Percentiles rank a stretch among this genome's conserved stretches.
Evolutionary conservation across 441 rosid species (phyloP).

Genomic region (Manihot esculenta): DNA sequence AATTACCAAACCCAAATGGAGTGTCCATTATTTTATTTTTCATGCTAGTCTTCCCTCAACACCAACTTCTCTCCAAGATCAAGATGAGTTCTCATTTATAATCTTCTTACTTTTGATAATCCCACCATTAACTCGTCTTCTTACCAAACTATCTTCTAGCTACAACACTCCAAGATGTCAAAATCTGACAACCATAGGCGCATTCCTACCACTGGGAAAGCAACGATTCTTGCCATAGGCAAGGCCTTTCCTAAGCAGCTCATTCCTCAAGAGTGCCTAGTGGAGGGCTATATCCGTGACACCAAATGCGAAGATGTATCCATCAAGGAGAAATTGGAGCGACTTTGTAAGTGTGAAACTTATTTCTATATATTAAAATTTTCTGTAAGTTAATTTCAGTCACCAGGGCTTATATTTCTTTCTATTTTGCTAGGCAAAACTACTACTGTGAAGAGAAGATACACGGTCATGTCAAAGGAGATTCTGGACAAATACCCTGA

Average conservation of each 20-base stretch:
- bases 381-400: too few species aligned
- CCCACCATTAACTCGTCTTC: slow-evolving; percentile 17
- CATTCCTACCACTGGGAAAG: slow-evolving; percentile 62
- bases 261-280: slow-evolving; percentile 79
- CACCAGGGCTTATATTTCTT: neutral
- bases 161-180: slow-evolving; percentile 40
- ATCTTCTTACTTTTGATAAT: slow-evolving; percentile 22
- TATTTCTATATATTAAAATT: too few species aligned
- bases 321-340: slow-evolving; percentile 77
- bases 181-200: slow-evolving; percentile 37
- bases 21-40: slow-evolving; percentile 28
- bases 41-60: slow-evolving; percentile 45
- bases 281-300: slow-evolving; percentile 81
- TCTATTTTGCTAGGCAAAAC: slow-evolving; percentile 63
- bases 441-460: slow-evolving; percentile 90
- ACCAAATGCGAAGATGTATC: slow-evolving; percentile 70
- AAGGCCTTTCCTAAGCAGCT: slow-evolving; percentile 89
- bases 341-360: slow-evolving; percentile 62
- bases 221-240: slow-evolving; percentile 79
- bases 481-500: slow-evolving; percentile 81
- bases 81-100: slow-evolving; percentile 42
- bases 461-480: slow-evolving; percentile 85
- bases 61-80: slow-evolving; percentile 63
- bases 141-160: slow-evolving; percentile 19
- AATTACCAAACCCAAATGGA: slow-evolving; percentile 43